Evolutionary conservation across 2,329 filamentous ascomycete genomes (phyloP), one percentile per base, ranked within the genome.

Genomic region (Exophiala mesophila): DNA sequence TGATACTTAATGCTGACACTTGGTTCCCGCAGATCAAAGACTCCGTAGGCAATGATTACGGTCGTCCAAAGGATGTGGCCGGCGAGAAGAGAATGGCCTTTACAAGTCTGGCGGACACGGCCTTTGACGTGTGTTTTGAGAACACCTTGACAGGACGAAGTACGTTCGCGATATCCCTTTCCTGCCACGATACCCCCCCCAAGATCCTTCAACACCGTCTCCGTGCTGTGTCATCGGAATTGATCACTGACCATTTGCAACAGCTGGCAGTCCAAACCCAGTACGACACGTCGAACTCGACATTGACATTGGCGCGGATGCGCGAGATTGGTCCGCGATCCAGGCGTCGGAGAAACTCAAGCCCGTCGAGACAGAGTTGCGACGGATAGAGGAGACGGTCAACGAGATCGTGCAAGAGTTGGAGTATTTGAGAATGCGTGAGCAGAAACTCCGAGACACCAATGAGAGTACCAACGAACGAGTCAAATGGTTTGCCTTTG

Each of bases 381-480:
- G 89, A 59, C 82, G 88, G 56, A 85, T 97, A 60, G 88, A 95
- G 66, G 92, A 96, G 70, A 77, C 90, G 62, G 85, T 94, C 28
- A 76, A 74, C 54, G 90, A 97, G 71, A 81, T 97, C 52, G 90
- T 96, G 36, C 68, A 68, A 51, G 90, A 97, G 76, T 94, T 98
- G 90, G 90, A 97, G 54, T 98, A 97, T 70, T 78, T 98, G 58
- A 80, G 92, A 54, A 59, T 67, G 28, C 80, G 92, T 58, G 92
- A 98, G 75, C 88, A 95, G 78, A 94, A 88, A 74, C 77, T 98
- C 58, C 78, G 92, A 64, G 90, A 98, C 71, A 98, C 92, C 57
- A 98, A 98, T 68, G 92, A 98, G 82, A 97, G 90, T 75, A 98
- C 92, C 55, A 98, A 98, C 71, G 92, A 85, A 70, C 80, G 92